Percentiles rank a stretch among this genome's conserved stretches.
phyloP scores from a whole-genome alignment of 352 stramenopile genomes.

The Vaucheria bursata region DNA sequence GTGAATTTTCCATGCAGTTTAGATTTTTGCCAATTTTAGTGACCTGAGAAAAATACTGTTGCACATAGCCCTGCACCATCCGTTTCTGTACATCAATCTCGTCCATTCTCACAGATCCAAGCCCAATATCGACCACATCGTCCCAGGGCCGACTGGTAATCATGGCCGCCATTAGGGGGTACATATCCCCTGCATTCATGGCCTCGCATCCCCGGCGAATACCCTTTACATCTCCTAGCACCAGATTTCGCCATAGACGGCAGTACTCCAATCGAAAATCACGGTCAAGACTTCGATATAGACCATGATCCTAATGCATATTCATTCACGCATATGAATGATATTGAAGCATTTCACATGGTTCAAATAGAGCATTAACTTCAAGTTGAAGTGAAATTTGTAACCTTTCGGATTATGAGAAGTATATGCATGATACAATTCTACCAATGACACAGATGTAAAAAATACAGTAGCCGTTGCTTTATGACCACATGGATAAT shows the following conservation, averaged over 20 bases:
- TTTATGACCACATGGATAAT: no score
- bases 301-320: conserved; percentile 85
- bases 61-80: conserved; percentile 42
- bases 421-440: no score
- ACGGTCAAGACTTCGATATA: conserved; percentile 85
- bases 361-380: no score
- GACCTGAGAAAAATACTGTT: conserved; percentile 23
- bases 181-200: conserved; percentile 58
- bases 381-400: no score
- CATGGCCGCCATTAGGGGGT: conserved; percentile 68
- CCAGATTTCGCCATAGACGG: conserved; percentile 82
- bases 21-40: no score
- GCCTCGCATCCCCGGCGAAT: conserved; percentile 58
- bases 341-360: no score
- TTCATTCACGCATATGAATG: no score
- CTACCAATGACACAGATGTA: no score
- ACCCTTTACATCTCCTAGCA: conserved; percentile 70
- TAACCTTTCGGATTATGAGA: no score
- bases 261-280: conserved; percentile 87
- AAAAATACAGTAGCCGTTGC: no score
- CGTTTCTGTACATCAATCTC: conserved; percentile 20
- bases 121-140: conserved; percentile 54
- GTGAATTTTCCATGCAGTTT: no score
- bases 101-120: background rate
- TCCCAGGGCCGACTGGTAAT: conserved; percentile 67